Base-by-base conservation (phyloP, 352 stramenopile genomes). In the Pythium chondricola region DNA sequence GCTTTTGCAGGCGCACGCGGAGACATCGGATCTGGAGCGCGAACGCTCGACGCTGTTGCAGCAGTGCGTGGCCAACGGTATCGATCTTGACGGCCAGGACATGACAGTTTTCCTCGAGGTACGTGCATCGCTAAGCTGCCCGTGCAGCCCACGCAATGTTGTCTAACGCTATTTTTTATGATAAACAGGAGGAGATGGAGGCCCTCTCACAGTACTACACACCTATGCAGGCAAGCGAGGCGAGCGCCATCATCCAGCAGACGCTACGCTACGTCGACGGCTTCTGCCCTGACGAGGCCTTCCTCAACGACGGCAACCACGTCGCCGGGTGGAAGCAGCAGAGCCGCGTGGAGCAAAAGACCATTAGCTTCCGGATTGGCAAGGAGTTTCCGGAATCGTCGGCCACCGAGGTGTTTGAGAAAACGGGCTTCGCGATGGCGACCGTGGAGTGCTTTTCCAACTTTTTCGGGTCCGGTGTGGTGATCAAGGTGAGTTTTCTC, bases 231-330 rank as follows among this genome's bases (percentile, higher is more conserved):
- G 33, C 58, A 2, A 38, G 48, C 35, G 58, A 66, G 27, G 54
- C 48, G 22, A 57, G 42, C 30, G 51, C 32, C 8, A 66, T 66
- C 46, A 41, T 66, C 30, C 45, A 57, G 35, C 51, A 61, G 32
- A 66, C 58, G 16, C 45, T 66, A 22, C 58, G 51, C 18, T 66
- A 66, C 58, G 56, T 66, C 21, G 58, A 66, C 18, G 51, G 58
- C 11, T 66, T 66, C 26, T 56, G 51, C 18, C 58, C 58, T 0
- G 58, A 61, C 29, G 51, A 61, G 9, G 58, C 58, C n/a, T 66
- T 66, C 36, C 32, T 66, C 2, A 46, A 61, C 25, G 30, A 52
- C 9, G 51, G 51, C 16, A 50, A 22, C 38, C 50, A 11, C 4
- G 17, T 66, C 20, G 58, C 20, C 1, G 58, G 58, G 1, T 66